Conservation (phyloP, 2,329 filamentous ascomycete species). For the Trichoderma koningii region DNA sequence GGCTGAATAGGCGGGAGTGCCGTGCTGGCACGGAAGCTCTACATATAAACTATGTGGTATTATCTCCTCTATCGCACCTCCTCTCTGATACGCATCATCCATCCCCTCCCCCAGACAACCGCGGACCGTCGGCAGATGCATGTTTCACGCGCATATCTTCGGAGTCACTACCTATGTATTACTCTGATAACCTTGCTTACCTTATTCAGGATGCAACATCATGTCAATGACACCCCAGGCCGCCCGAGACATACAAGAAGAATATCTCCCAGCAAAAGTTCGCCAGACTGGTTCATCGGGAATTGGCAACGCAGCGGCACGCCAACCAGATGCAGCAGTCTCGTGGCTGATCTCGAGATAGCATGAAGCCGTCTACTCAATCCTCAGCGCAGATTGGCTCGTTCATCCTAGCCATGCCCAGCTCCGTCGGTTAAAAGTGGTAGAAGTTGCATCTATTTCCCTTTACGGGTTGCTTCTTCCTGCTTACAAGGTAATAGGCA, state of each 20-base stretch:
- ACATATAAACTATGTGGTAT: not conserved
- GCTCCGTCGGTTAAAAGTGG: slow-evolving; percentile 21
- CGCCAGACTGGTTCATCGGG: slow-evolving; percentile 17
- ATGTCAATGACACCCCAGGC: not conserved
- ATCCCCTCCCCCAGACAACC: not conserved
- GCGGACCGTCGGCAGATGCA: slow-evolving; percentile 4
- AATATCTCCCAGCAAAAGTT: slow-evolving; percentile 20
- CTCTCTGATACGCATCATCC: not conserved
- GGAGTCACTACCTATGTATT: too few species aligned
- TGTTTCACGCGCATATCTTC: too few species aligned
- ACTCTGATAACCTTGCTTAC: not conserved
- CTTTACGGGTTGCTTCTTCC: not conserved
- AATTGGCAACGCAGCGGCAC: slow-evolving; percentile 11
- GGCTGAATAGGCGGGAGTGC: too few species aligned
- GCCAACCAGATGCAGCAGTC: not conserved
- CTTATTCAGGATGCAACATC: slow-evolving; percentile 5
- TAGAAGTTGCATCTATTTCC: slow-evolving; percentile 6
- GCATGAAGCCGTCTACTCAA: not conserved
- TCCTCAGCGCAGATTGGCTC: slow-evolving; percentile 4
- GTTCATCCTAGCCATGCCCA: not conserved
- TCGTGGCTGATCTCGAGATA: slow-evolving; percentile 14
- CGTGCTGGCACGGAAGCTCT: too few species aligned
- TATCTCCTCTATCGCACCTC: not conserved
- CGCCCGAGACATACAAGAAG: not conserved
- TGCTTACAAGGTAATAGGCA: too few species aligned